Conservation (phyloP, 2,329 filamentous ascomycete genomes). For the Hyphodiscus sp. region DNA sequence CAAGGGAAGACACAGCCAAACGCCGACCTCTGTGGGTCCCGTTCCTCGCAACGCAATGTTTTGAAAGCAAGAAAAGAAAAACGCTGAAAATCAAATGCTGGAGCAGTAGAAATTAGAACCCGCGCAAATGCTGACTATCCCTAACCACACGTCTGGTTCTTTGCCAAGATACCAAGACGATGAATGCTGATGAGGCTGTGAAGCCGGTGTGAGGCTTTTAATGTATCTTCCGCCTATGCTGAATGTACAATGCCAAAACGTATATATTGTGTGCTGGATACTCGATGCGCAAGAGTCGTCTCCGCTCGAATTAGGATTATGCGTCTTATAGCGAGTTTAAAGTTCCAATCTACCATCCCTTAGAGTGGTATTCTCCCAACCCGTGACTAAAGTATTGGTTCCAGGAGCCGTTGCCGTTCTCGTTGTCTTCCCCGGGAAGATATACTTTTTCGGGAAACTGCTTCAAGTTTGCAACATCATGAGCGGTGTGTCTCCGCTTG, state of each 20-base stretch:
- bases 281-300: slow-evolving; percentile 16
- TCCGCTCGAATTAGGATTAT: slow-evolving; percentile 19
- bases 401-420: slow-evolving; percentile 64
- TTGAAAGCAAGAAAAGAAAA: slow-evolving; percentile 15
- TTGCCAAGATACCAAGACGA: slow-evolving; percentile 23
- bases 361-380: slow-evolving; percentile 73
- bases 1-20: slow-evolving; percentile 3
- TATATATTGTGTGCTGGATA: slow-evolving; percentile 16
- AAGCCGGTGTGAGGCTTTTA: slow-evolving; percentile 25
- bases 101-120: slow-evolving; percentile 20
- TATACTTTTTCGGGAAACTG: slow-evolving; percentile 65
- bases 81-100: slow-evolving; percentile 20
- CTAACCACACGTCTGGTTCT: slow-evolving; percentile 10
- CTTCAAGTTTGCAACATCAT: slow-evolving; percentile 83
- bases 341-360: slow-evolving; percentile 62
- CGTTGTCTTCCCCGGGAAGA: slow-evolving; percentile 50
- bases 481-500: slow-evolving; percentile 83
- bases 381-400: slow-evolving; percentile 83
- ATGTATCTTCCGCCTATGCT: slow-evolving; percentile 12
- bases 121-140: slow-evolving; percentile 8
- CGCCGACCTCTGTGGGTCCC: slow-evolving; percentile 18
- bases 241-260: slow-evolving; percentile 21
- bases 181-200: slow-evolving; percentile 28
- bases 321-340: slow-evolving; percentile 16
- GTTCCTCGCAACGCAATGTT: slow-evolving; percentile 20